phyloP scores from a whole-genome alignment of 78 protist species.

The Pigoraptor vietnamica region DNA sequence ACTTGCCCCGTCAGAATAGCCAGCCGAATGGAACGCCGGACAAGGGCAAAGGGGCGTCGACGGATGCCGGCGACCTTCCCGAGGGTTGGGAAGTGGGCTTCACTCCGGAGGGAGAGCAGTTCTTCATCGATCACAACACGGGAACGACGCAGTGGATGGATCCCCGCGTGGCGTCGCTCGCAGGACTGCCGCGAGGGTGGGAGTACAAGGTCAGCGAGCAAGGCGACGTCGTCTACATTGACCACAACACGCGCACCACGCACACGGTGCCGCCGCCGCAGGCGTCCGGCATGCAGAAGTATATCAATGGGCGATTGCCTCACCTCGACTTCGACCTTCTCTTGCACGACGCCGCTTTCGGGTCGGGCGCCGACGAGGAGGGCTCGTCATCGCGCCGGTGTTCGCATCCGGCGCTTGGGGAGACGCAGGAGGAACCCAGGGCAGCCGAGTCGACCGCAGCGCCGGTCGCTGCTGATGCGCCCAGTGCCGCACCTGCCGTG shows the following conservation, averaged over 20 bases:
- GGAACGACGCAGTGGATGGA: background rate
- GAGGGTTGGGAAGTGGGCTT: background rate
- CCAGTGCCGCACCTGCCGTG: too few species aligned
- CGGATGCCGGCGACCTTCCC: background rate
- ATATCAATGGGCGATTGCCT: background rate
- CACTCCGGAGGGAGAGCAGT: background rate
- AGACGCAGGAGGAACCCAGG: too few species aligned
- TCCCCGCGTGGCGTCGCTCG: background rate
- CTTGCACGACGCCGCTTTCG: background rate
- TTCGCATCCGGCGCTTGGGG: too few species aligned
- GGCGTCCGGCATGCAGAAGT: background rate
- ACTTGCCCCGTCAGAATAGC: too few species aligned
- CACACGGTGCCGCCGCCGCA: background rate
- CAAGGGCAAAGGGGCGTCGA: too few species aligned
- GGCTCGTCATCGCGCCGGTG: background rate
- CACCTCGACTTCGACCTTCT: background rate
- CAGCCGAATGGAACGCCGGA: too few species aligned
- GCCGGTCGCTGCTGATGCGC: too few species aligned
- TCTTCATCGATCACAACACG: background rate
- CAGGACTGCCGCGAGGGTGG: background rate
- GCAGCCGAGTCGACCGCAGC: too few species aligned
- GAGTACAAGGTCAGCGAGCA: background rate
- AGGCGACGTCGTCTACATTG: background rate
- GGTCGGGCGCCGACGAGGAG: background rate
- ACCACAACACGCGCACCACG: background rate